Evolutionary conservation across 495 filamentous ascomycete genomes (phyloP).

Genomic region (Aspergillus steynii): DNA sequence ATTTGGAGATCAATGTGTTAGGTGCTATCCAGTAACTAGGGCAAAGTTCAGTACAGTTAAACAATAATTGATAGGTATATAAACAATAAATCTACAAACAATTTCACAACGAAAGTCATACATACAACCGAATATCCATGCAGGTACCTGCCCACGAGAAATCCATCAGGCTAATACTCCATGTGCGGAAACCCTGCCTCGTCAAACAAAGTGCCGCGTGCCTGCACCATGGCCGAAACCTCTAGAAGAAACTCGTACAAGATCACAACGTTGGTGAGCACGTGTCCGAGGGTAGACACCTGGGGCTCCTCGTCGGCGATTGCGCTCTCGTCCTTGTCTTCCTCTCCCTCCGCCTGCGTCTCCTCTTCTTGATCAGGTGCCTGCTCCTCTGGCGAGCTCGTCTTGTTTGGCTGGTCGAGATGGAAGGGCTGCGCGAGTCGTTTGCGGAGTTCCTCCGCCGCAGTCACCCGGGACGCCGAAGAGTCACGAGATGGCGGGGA

Average conservation of each 20-base stretch:
- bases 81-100: too few species aligned
- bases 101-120: too few species aligned
- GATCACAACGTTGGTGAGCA: constrained; percentile 69
- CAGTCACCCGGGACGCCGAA: constrained; percentile 26
- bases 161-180: not conserved
- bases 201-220: constrained; percentile 79
- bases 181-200: constrained; percentile 62
- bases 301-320: constrained; percentile 25
- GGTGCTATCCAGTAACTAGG: too few species aligned
- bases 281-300: constrained; percentile 71
- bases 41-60: too few species aligned
- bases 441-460: constrained; percentile 38
- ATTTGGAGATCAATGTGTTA: too few species aligned
- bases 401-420: constrained; percentile 14
- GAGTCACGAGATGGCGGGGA: constrained; percentile 33
- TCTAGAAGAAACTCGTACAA: constrained; percentile 83
- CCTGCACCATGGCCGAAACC: constrained; percentile 81
- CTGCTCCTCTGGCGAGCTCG: not conserved
- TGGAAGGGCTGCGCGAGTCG: constrained; percentile 41
- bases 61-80: too few species aligned
- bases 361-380: constrained; percentile 24
- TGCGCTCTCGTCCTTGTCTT: constrained; percentile 32
- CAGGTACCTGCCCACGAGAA: not conserved
- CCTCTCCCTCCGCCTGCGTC: constrained; percentile 37
- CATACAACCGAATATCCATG: too few species aligned